Evolutionary conservation across 768 basidiomycete genomes (phyloP).

Genomic region (Dentipellis fragilis): DNA sequence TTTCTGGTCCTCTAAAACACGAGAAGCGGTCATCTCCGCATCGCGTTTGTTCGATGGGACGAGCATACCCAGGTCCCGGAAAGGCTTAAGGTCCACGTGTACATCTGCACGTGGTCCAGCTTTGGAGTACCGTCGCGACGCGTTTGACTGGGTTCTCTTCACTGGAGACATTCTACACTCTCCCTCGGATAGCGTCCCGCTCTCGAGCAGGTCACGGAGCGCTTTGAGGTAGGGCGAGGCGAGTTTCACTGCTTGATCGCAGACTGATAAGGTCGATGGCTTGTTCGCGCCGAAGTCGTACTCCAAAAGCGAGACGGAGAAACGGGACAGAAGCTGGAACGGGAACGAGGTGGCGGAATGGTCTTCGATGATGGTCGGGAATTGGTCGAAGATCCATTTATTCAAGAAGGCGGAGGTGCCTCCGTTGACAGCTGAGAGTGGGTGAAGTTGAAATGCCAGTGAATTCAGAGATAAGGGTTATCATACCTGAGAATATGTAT

Average conservation of each 20-base stretch:
- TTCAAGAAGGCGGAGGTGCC: not conserved
- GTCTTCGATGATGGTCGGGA: not conserved
- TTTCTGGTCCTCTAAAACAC: not conserved
- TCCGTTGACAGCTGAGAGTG: not conserved
- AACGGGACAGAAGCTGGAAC: not conserved
- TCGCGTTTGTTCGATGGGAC: not conserved
- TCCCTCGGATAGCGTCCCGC: not conserved
- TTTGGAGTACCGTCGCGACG: not conserved
- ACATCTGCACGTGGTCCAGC: not conserved
- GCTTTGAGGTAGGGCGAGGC: not conserved
- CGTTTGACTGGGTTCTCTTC: not conserved
- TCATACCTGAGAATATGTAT: not conserved
- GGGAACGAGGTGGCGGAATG: not conserved
- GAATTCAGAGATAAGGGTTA: not conserved
- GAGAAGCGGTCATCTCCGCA: not conserved
- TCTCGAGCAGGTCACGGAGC: not conserved
- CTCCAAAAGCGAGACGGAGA: not conserved
- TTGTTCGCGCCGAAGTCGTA: not conserved
- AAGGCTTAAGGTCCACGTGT: not conserved
- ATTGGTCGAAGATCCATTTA: not conserved
- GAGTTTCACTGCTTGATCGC: not conserved
- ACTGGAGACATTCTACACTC: not conserved
- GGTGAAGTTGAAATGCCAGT: too few relatives aligned
- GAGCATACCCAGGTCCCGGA: not conserved
- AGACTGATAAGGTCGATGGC: not conserved